phyloP scores from a whole-genome alignment of 2,329 filamentous ascomycete species.

The Pyrenophora teres region DNA sequence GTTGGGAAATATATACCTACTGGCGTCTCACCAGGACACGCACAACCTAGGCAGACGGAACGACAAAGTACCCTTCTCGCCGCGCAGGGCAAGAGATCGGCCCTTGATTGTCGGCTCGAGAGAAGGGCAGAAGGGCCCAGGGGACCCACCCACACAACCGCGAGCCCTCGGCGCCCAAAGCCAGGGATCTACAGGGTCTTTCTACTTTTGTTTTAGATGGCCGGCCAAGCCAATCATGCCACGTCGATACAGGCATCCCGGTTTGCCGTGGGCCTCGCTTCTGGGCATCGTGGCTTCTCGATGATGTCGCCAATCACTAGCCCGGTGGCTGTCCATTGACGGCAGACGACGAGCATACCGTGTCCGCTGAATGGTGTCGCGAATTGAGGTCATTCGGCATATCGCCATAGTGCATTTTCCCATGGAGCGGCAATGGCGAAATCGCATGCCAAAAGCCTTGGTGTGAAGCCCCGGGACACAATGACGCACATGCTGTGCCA shows the following conservation, averaged over 20 bases:
- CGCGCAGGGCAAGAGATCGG: constrained; percentile 31
- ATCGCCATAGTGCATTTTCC: neutral
- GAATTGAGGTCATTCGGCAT: constrained; percentile 1
- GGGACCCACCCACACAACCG: constrained; percentile 23
- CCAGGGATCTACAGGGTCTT: constrained; percentile 43
- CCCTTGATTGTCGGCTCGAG: constrained; percentile 23
- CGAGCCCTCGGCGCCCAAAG: constrained; percentile 21
- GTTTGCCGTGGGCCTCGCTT: constrained; percentile 5
- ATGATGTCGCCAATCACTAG: constrained; percentile 26
- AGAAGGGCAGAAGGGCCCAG: neutral
- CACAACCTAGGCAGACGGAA: constrained; percentile 7
- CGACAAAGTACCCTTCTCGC: constrained; percentile 17
- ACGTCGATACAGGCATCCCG: constrained; percentile 15
- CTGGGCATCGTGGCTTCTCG: constrained; percentile 10
- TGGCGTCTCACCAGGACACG: constrained; percentile 15
- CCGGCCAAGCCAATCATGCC: constrained; percentile 15
- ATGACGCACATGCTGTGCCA: constrained; percentile 4
- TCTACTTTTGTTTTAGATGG: constrained; percentile 9
- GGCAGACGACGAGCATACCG: neutral
- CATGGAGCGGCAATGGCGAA: neutral
- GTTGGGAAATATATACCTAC: constrained; percentile 33
- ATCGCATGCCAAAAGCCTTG: too few species aligned
- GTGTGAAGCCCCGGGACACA: too few species aligned
- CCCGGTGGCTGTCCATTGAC: constrained; percentile 11
- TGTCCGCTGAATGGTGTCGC: constrained; percentile 10